A percentile compares a stretch with the other conserved stretches of the same genome.
Evolutionary conservation across 208 protist genomes (phyloP).

Genomic region (Trypanosoma lewisi): DNA sequence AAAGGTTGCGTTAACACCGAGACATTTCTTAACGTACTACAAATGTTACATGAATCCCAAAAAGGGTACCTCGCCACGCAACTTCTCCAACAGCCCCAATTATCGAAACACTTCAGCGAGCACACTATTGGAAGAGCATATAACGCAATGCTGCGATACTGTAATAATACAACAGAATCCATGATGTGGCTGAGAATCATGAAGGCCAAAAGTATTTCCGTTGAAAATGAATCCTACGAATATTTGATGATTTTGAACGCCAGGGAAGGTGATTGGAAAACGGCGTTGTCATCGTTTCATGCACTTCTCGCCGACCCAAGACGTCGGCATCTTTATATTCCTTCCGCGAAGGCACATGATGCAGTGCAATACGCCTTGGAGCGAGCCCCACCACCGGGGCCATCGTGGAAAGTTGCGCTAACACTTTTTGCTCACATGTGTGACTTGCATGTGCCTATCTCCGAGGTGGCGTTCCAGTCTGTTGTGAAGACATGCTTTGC

Average conservation of each 20-base stretch:
- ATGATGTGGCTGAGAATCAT: slow-evolving; percentile 19
- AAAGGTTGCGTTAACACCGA: slow-evolving; percentile 4
- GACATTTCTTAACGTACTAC: slow-evolving; percentile 19
- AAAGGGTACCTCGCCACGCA: slow-evolving; percentile 16
- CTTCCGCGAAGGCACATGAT: slow-evolving; percentile 72
- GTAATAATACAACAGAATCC: slow-evolving; percentile 12
- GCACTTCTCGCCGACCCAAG: slow-evolving; percentile 42
- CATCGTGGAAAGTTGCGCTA: slow-evolving; percentile 57
- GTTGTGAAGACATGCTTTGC: slow-evolving; percentile 64
- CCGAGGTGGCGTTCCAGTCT: slow-evolving; percentile 73
- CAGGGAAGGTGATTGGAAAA: slow-evolving; percentile 51
- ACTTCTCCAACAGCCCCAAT: slow-evolving; percentile 14
- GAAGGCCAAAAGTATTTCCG: slow-evolving; percentile 10
- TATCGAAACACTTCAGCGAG: slow-evolving; percentile 23
- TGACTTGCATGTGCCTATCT: slow-evolving; percentile 56
- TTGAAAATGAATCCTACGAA: slow-evolving; percentile 66
- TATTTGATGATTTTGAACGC: slow-evolving; percentile 51
- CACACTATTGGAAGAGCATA: slow-evolving; percentile 22
- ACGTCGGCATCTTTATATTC: slow-evolving; percentile 40
- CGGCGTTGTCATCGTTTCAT: slow-evolving; percentile 47
- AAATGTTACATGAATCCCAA: slow-evolving; percentile 16
- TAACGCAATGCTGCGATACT: slow-evolving; percentile 22
- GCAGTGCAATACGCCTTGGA: slow-evolving; percentile 79
- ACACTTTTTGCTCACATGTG: slow-evolving; percentile 63
- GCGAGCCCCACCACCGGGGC: slow-evolving; percentile 44